Evolutionary conservation across 2,329 filamentous ascomycete genomes (phyloP).

Genomic region (Alternaria solani): DNA sequence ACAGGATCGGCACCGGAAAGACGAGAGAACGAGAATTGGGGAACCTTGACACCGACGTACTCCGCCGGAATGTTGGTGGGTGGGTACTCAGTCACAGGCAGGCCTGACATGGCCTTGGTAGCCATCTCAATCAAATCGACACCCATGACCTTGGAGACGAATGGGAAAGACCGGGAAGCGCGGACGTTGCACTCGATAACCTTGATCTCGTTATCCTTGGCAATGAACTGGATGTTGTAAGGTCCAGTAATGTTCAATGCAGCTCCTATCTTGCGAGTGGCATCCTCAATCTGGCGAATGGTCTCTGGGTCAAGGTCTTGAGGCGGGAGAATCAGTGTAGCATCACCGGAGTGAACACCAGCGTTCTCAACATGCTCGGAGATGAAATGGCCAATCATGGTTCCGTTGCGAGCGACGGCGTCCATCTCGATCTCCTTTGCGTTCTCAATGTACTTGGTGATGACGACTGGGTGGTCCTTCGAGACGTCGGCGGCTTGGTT

Average conservation of each 20-base stretch:
- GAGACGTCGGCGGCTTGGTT: slow-evolving; percentile 93
- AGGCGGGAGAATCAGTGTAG: slow-evolving; percentile 91
- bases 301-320: slow-evolving; percentile 86
- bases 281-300: neutral
- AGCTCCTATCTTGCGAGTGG: slow-evolving; percentile 80
- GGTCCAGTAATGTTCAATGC: slow-evolving; percentile 96
- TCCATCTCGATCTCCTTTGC: slow-evolving; percentile 99
- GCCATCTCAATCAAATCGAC: slow-evolving; percentile 98
- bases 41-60: slow-evolving; percentile 96
- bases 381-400: slow-evolving; percentile 93
- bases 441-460: slow-evolving; percentile 99
- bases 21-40: slow-evolving; percentile 98
- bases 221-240: slow-evolving; percentile 99
- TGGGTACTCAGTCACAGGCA: slow-evolving; percentile 84
- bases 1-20: slow-evolving; percentile 96
- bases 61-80: slow-evolving; percentile 76
- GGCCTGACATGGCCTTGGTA: slow-evolving; percentile 91
- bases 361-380: slow-evolving; percentile 99
- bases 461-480: slow-evolving; percentile 93
- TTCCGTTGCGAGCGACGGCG: slow-evolving; percentile 88
- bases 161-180: slow-evolving; percentile 95
- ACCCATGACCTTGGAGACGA: slow-evolving; percentile 98
- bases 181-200: slow-evolving; percentile 99
- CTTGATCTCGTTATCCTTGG: slow-evolving; percentile 99
- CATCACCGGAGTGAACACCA: slow-evolving; percentile 97